phyloP scores from a whole-genome alignment of 177 flowering plant genomes.

The Vitis hybrid region DNA sequence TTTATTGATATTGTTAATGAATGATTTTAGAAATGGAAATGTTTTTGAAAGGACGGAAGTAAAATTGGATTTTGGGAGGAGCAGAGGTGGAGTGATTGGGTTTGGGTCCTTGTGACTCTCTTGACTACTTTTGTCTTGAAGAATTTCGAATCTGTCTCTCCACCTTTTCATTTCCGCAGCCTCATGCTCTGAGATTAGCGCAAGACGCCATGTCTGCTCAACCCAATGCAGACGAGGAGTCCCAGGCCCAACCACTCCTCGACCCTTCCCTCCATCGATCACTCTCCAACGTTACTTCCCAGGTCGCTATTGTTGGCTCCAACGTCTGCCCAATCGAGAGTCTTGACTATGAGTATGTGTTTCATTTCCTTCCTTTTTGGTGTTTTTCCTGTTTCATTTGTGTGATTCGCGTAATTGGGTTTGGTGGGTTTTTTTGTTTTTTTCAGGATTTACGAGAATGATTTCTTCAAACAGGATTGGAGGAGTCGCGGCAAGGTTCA shows the following conservation, averaged over 20 bases:
- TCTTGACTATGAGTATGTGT: slow-evolving; percentile 75
- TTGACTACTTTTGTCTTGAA: too few relatives aligned
- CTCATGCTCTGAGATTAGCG: too few relatives aligned
- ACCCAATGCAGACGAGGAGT: slow-evolving; percentile 20
- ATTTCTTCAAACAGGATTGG: slow-evolving; percentile 90
- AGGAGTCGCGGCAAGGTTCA: slow-evolving; percentile 46
- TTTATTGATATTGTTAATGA: too few relatives aligned
- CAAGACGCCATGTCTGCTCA: not conserved
- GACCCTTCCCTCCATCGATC: slow-evolving; percentile 23
- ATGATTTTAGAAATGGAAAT: too few relatives aligned
- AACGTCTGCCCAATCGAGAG: slow-evolving; percentile 80
- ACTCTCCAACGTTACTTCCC: slow-evolving; percentile 57
- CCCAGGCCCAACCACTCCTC: slow-evolving; percentile 12
- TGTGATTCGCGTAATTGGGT: not conserved
- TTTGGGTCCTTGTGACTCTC: too few relatives aligned
- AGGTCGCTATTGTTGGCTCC: slow-evolving; percentile 79
- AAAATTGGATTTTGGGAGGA: too few relatives aligned
- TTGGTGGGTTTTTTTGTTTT: slow-evolving; percentile 8
- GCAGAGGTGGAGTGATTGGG: too few relatives aligned
- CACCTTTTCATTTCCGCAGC: too few relatives aligned
- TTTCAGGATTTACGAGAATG: slow-evolving; percentile 75
- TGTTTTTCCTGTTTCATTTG: not conserved
- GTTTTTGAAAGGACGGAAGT: too few relatives aligned
- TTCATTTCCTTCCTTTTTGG: not conserved
- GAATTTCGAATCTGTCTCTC: not conserved